Base-by-base conservation (phyloP, 1,284 basidiomycete genomes). In the Bjerkandera adusta region DNA sequence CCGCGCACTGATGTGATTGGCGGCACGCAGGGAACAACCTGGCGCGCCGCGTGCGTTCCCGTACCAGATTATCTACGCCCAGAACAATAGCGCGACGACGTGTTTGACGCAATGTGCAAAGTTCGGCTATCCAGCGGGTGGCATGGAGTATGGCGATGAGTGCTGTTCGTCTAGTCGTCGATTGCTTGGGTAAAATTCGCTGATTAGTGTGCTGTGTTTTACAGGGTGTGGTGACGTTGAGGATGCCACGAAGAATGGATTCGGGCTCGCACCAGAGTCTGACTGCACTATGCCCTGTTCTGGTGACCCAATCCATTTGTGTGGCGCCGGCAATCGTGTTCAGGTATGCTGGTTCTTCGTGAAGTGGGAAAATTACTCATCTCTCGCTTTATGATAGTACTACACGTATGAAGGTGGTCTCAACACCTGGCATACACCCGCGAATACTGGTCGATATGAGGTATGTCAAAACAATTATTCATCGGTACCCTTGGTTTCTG, bases 41-140 rank as follows among this genome's bases (percentile, higher is more conserved):
- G 34, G 60, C 1, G 53, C 42, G n/a, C 51, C 36, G 1, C 75
- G 77, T 39, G 68, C 79, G 15, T 79, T 89, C 65, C 75, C 77
- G 0, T 77, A 83, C 57, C 70, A 85, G 57, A 70, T 78, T 30
- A 72, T 79, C 38, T 76, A 72, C 65, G 67, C 72, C 2, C 71
- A 68, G 4, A 89, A 86, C 59, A 85, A 81, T 53, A 73, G 79
- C 0, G 76, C 77, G 12, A 61, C 72, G 1, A 73, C 73, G 4
- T 88, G 85, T 54, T 67, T 85, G 50, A 72, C 63, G 34, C 81
- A 80, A 57, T 88, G 85, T 53, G 71, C 77, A 3, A 68, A 71
- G 0, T 88, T 76, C 52, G 85, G 85, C 5, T 88, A 75, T 56
- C 73, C 79, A 3, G 85, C 72, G 25, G 78, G 79, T 33, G 85